phyloP scores from a whole-genome alignment of 768 basidiomycete species.

The Dendrothele bispora region DNA sequence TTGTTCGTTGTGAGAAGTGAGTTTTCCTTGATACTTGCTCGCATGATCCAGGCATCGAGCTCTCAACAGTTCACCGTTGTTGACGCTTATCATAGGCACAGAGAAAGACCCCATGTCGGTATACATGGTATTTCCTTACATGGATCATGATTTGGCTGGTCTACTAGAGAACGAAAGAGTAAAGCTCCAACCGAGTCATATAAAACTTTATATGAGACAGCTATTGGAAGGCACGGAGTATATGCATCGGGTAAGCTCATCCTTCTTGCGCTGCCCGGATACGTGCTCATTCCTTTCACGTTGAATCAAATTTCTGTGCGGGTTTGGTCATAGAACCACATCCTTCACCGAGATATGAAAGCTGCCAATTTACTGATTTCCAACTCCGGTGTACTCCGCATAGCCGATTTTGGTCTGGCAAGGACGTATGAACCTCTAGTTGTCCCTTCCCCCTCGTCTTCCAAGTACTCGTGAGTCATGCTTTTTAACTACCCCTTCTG shows the following conservation, averaged over 20 bases:
- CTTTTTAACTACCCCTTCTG: no score
- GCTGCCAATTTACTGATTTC: slow-evolving; percentile 95
- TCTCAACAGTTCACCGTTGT: slow-evolving; percentile 1
- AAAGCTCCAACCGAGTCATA: slow-evolving; percentile 76
- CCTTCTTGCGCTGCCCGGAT: slow-evolving; percentile 1
- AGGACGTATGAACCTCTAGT: slow-evolving; percentile 68
- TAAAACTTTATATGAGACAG: slow-evolving; percentile 96
- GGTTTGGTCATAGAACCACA: slow-evolving; percentile 87
- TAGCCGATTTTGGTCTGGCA: slow-evolving; percentile 97
- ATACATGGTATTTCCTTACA: slow-evolving; percentile 99
- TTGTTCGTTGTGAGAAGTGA: slow-evolving; percentile 87
- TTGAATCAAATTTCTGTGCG: no score
- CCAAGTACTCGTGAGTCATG: no score
- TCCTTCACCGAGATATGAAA: slow-evolving; percentile 98
- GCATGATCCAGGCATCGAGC: no score
- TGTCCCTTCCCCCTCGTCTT: no score
- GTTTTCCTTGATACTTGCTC: no score
- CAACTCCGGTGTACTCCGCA: slow-evolving; percentile 76
- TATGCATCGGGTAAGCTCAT: slow-evolving; percentile 81
- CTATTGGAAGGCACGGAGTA: slow-evolving; percentile 95
- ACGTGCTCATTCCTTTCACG: slow-evolving; percentile 9
- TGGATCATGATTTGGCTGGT: slow-evolving; percentile 98
- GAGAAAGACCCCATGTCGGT: slow-evolving; percentile 77
- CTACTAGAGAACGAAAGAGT: slow-evolving; percentile 90
- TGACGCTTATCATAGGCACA: slow-evolving; percentile 42